Evolutionary conservation across 495 filamentous ascomycete species (phyloP).

Genomic region (Hypoxylon cercidicola): DNA sequence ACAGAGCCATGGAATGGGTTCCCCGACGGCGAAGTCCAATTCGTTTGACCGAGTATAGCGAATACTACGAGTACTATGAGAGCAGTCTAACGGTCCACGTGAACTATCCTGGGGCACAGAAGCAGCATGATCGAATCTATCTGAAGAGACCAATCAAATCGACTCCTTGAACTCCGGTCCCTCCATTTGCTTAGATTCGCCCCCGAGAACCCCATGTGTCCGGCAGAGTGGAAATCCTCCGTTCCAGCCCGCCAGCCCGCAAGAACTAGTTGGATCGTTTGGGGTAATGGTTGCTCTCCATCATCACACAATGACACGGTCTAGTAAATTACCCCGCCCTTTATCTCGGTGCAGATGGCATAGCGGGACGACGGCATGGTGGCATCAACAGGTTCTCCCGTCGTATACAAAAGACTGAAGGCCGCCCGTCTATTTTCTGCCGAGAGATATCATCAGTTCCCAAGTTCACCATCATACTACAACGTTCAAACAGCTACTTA

Average conservation of each 20-base stretch:
- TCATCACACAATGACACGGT: constrained; percentile 14
- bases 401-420: constrained; percentile 25
- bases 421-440: not conserved
- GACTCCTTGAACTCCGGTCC: constrained; percentile 30
- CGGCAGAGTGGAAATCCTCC: constrained; percentile 36
- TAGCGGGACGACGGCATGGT: too few relatives aligned
- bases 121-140: not conserved
- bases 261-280: constrained; percentile 4
- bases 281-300: constrained; percentile 15
- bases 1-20: too few relatives aligned
- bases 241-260: not conserved
- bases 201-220: constrained; percentile 28
- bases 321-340: constrained; percentile 35
- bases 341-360: constrained; percentile 6
- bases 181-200: not conserved
- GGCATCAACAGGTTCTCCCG: not conserved
- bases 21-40: too few relatives aligned
- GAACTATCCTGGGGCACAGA: not conserved
- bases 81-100: not conserved
- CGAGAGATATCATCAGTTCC: constrained; percentile 10
- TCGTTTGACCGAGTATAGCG: too few relatives aligned
- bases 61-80: too few relatives aligned
- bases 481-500: not conserved
- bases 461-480: not conserved
- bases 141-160: constrained; percentile 14